Conservation (phyloP, 2,329 filamentous ascomycete genomes). For the Hymenoscyphus infarciens region DNA sequence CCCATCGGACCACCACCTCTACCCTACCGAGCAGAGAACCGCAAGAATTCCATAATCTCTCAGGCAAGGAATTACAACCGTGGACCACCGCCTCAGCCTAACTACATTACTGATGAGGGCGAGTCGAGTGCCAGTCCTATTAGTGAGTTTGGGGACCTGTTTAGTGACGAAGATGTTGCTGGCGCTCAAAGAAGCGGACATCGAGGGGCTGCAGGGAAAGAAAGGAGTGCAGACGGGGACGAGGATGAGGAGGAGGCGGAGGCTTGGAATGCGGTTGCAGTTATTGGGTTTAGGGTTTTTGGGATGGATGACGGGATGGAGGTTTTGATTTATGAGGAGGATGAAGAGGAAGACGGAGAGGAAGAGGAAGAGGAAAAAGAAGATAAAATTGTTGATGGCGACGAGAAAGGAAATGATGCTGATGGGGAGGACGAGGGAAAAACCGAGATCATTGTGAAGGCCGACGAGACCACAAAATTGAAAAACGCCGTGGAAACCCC, state of each 20-base stretch:
- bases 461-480: too few species aligned
- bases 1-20: slow-evolving; percentile 12
- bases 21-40: neutral
- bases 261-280: slow-evolving; percentile 43
- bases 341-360: slow-evolving; percentile 38
- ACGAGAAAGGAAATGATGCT: neutral
- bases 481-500: too few species aligned
- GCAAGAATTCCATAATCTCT: neutral
- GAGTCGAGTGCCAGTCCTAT: slow-evolving; percentile 59
- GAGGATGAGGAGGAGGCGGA: slow-evolving; percentile 39
- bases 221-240: slow-evolving; percentile 49
- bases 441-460: neutral
- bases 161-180: slow-evolving; percentile 51
- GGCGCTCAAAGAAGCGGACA: neutral
- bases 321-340: slow-evolving; percentile 25
- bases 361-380: slow-evolving; percentile 28
- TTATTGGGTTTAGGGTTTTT: slow-evolving; percentile 42
- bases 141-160: slow-evolving; percentile 56
- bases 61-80: slow-evolving; percentile 17
- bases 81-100: slow-evolving; percentile 33
- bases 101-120: slow-evolving; percentile 40
- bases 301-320: slow-evolving; percentile 42
- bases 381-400: slow-evolving; percentile 22
- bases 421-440: slow-evolving; percentile 3
- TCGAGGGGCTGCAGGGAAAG: slow-evolving; percentile 46